Percentiles rank a stretch among this genome's conserved stretches.
Conservation (phyloP, 208 protist genomes). For the Blechomonas ayalai region DNA sequence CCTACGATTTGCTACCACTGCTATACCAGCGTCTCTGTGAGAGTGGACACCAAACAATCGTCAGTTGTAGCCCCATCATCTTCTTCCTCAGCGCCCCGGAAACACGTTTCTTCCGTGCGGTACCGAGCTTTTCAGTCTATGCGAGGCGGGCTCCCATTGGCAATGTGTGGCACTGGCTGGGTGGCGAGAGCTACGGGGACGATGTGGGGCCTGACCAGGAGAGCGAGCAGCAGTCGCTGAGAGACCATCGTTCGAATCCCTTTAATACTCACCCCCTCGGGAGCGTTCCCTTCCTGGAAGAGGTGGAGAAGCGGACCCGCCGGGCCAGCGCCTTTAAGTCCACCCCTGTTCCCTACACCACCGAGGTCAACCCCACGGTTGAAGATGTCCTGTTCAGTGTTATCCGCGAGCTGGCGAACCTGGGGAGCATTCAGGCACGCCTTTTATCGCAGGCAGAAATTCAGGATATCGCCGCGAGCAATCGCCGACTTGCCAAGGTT, state of each 20-base stretch:
- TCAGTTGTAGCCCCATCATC: constrained; percentile 58
- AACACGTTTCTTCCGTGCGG: constrained; percentile 4
- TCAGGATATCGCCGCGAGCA: constrained; percentile 2
- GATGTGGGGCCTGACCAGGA: too few relatives aligned
- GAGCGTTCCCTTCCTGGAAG: too few relatives aligned
- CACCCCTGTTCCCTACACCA: neutral
- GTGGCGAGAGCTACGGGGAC: too few relatives aligned
- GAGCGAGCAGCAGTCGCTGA: too few relatives aligned
- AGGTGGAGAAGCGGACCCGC: too few relatives aligned
- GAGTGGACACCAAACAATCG: constrained; percentile 22
- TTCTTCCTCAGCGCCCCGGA: constrained; percentile 33
- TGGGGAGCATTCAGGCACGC: constrained; percentile 14
- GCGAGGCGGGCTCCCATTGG: constrained; percentile 6
- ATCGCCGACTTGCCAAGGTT: too few relatives aligned
- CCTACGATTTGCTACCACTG: constrained; percentile 51
- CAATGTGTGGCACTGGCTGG: neutral
- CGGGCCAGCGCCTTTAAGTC: constrained; percentile 2
- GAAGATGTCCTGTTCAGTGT: constrained; percentile 6
- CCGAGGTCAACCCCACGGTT: neutral
- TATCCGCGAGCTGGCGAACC: constrained; percentile 5
- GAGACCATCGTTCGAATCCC: too few relatives aligned
- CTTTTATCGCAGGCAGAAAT: constrained; percentile 10
- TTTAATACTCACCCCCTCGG: too few relatives aligned
- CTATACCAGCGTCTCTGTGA: constrained; percentile 45
- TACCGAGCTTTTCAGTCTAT: constrained; percentile 28